Evolutionary conservation across 2,329 filamentous ascomycete genomes (phyloP).

Genomic region (Cylindrodendrum hubeiense): DNA sequence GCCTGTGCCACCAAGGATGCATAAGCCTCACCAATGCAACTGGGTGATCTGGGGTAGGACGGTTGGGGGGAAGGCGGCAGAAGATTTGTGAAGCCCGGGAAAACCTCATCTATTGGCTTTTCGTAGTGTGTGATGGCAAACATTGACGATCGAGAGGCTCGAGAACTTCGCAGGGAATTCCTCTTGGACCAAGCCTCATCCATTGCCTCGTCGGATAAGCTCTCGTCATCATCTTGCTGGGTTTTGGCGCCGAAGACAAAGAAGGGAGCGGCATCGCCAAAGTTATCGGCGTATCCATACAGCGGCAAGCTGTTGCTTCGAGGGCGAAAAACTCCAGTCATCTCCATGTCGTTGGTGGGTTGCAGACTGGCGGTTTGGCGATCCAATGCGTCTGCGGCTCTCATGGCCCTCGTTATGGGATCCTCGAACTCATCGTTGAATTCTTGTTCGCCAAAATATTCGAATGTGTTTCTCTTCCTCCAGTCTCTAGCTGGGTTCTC

Average conservation of each 20-base stretch:
- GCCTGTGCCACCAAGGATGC: slow-evolving; percentile 31
- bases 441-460: slow-evolving; percentile 32
- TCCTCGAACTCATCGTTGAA: slow-evolving; percentile 53
- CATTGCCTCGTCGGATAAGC: slow-evolving; percentile 26
- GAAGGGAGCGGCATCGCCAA: slow-evolving; percentile 60
- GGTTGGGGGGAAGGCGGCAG: slow-evolving; percentile 37
- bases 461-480: slow-evolving; percentile 34
- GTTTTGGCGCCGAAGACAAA: slow-evolving; percentile 60
- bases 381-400: slow-evolving; percentile 69
- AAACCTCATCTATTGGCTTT: slow-evolving; percentile 39
- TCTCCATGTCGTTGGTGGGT: slow-evolving; percentile 60
- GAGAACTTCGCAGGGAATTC: slow-evolving; percentile 11
- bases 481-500: slow-evolving; percentile 40
- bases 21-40: slow-evolving; percentile 52
- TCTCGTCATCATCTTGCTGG: slow-evolving; percentile 38
- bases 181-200: slow-evolving; percentile 27
- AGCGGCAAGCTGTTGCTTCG: slow-evolving; percentile 64
- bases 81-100: slow-evolving; percentile 34
- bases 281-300: slow-evolving; percentile 58
- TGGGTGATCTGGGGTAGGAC: slow-evolving; percentile 42
- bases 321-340: slow-evolving; percentile 54
- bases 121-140: slow-evolving; percentile 48
- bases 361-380: slow-evolving; percentile 68
- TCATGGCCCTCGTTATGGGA: slow-evolving; percentile 67
- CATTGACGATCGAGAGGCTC: slow-evolving; percentile 35